A percentile compares a stretch with the other conserved stretches of the same genome.
These are phyloP conservation scores for Streptanthus diversifolius DNA, from an alignment of 345 rosid genomes.

Conservation along the genomic window DNA sequence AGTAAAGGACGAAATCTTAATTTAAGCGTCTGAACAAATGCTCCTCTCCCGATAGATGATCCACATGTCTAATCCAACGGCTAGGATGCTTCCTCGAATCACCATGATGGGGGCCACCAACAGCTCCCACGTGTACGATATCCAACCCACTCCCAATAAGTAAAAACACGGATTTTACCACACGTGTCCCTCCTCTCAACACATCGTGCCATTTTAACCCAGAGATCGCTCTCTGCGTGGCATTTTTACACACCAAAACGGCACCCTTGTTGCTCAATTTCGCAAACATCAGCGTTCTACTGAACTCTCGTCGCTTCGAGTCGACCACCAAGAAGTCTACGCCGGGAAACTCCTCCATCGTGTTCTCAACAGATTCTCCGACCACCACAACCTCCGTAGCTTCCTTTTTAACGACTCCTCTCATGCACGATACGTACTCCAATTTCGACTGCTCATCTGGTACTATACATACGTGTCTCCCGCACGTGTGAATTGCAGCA, in stretches of 20 bases:
- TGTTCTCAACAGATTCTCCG: conserved; percentile 54
- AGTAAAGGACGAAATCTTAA: background rate
- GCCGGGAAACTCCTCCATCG: conserved; percentile 46
- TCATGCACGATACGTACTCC: conserved; percentile 47
- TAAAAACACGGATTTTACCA: conserved; percentile 56
- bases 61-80: conserved; percentile 79
- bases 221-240: conserved; percentile 35
- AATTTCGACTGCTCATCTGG: conserved; percentile 65
- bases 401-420: conserved; percentile 27
- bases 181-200: conserved; percentile 53
- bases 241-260: conserved; percentile 74
- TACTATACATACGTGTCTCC: conserved; percentile 75
- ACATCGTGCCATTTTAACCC: conserved; percentile 60
- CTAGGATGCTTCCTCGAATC: conserved; percentile 31
- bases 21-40: conserved; percentile 49
- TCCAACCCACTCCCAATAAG: conserved; percentile 84
- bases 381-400: conserved; percentile 41
- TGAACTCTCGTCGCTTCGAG: conserved; percentile 56
- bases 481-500: conserved; percentile 64
- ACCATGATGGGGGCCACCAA: conserved; percentile 22
- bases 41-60: conserved; percentile 71
- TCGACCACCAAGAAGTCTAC: conserved; percentile 79
- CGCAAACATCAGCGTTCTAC: conserved; percentile 55
- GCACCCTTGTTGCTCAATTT: conserved; percentile 63
- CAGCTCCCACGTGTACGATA: conserved; percentile 57